phyloP scores from a whole-genome alignment of 108 stramenopile species.

The Cyclostephanos tholiformis region DNA sequence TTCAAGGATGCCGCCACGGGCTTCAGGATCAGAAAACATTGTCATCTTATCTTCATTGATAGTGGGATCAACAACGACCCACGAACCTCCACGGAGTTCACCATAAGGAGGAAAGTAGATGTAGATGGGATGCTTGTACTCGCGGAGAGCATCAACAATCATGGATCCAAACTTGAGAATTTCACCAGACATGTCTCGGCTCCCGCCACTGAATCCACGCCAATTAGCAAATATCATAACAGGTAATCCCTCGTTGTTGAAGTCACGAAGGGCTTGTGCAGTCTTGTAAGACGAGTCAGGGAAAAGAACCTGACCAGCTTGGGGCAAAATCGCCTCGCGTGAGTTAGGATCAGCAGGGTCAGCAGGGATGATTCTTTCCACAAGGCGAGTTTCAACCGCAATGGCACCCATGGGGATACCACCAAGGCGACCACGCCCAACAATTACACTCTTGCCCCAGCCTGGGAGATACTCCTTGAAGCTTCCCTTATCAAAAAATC shows the following conservation, averaged over 20 bases:
- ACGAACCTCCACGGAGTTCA: conserved; percentile 97
- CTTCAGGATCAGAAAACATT: conserved; percentile 97
- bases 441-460: conserved; percentile 98
- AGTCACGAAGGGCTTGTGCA: conserved; percentile 95
- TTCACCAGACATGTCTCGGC: conserved; percentile 98
- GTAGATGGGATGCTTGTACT: conserved; percentile 96
- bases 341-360: conserved; percentile 98
- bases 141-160: conserved; percentile 98
- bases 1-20: conserved; percentile 97
- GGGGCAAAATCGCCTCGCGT: conserved; percentile 93
- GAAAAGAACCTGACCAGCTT: conserved; percentile 97
- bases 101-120: conserved; percentile 97
- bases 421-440: conserved; percentile 96
- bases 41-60: conserved; percentile 98
- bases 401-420: conserved; percentile 98
- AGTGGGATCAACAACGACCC: conserved; percentile 99
- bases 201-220: conserved; percentile 98
- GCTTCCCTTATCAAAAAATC: conserved; percentile 96
- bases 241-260: conserved; percentile 96
- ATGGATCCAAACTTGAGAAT: conserved; percentile 98
- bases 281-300: conserved; percentile 99
- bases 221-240: conserved; percentile 99
- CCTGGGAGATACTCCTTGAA: conserved; percentile 95
- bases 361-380: conserved; percentile 94
- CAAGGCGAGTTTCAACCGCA: conserved; percentile 94